phyloP scores from a whole-genome alignment of 208 protist species.

The Acanthamoeba healyi region DNA sequence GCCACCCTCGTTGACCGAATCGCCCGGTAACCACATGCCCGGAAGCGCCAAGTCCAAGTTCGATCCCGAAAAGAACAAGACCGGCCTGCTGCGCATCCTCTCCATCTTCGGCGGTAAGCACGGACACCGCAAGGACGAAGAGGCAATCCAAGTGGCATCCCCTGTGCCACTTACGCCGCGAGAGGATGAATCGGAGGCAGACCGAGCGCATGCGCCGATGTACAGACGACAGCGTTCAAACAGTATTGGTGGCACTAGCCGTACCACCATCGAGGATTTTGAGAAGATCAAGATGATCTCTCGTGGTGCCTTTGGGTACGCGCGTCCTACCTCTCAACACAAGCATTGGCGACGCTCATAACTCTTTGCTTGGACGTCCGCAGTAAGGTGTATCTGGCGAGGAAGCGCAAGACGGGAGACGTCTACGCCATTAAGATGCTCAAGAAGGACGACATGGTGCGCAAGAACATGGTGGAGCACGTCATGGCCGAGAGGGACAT shows the following conservation, averaged over 20 bases:
- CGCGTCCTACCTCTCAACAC: background rate
- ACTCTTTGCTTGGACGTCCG: background rate
- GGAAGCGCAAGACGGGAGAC: conserved; percentile 88
- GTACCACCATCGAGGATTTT: conserved; percentile 87
- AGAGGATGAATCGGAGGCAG: background rate
- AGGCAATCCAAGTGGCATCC: background rate
- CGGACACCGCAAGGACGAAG: conserved; percentile 8
- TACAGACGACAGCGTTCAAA: background rate
- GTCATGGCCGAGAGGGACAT: conserved; percentile 89
- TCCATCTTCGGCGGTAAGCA: conserved; percentile 51
- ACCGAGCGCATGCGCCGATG: background rate
- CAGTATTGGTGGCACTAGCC: conserved; percentile 25
- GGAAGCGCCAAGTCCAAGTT: background rate
- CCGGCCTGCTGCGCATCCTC: conserved; percentile 40
- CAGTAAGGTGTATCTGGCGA: conserved; percentile 84
- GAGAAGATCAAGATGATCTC: conserved; percentile 90
- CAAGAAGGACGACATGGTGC: conserved; percentile 88
- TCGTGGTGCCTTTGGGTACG: conserved; percentile 87
- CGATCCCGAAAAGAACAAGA: conserved; percentile 55
- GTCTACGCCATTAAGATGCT: conserved; percentile 91
- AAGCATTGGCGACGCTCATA: too few relatives aligned
- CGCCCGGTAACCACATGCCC: background rate
- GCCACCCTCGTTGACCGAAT: background rate
- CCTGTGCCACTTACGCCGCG: background rate
- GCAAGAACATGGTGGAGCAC: conserved; percentile 91